Base-by-base conservation (phyloP, 257 asterid genomes). In the Paulownia fortunei region DNA sequence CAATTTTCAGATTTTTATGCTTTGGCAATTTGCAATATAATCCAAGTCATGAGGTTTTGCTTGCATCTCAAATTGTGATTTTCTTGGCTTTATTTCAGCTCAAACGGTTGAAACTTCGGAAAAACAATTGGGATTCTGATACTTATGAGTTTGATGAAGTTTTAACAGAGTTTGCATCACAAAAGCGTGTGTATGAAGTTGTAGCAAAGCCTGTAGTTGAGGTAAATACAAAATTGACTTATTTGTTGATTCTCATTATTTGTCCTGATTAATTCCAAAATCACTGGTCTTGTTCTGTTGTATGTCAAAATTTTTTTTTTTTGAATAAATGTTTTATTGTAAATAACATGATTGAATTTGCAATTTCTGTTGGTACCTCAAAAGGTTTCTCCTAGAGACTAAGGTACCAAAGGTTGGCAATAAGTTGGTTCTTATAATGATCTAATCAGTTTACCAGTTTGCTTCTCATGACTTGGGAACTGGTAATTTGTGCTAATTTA, bases 181-280 rank as follows among this genome's bases (percentile, higher is more conserved):
- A 94, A 76, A 92, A 88, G 74, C 97, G 97, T 62, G 97, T 92
- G n/a, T 94, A 90, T 34, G 97, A 94, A 90, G 96, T 82, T 47
- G 97, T 94, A 59, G 98, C 97, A 65, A 94, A 91, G 87, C 98
- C 98, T 63, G 98, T 94, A 0, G 97, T 94, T 81, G 97, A 92
- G 97, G 97, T 94, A 80, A 73, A 7, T 41, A 46, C 63, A 18
- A 61, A 27, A 73, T 46, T 41, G 30, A 42, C 18, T 72, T 68
- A 18, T 62, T 23, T 71, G 67, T 72, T 60, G 47, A 24, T 49
- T 55, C 46, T 72, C 74, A 18, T 24, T 64, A 37, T 41, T 73
- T 83, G 24, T 59, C 75, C 39, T 26, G 3, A 55, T 59, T 61
- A 55, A 27, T 23, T 32, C 27, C 18, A 37, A 37, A 68, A 21